These are phyloP conservation scores for Phytophthora citricola DNA, from an alignment of 352 stramenopile genomes.

Conservation along the genomic window DNA sequence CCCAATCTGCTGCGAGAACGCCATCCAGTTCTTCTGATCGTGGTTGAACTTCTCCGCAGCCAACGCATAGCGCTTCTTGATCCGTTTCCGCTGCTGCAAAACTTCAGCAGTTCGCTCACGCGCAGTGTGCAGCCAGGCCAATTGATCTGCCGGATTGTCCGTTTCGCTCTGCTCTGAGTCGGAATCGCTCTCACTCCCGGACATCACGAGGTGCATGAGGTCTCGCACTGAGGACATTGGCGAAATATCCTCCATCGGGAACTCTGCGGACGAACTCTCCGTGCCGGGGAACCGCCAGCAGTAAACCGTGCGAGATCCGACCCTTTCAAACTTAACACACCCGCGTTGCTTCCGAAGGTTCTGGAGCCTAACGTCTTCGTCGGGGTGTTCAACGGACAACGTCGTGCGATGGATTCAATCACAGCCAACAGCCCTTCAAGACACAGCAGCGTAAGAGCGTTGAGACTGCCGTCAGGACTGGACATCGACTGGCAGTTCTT, in stretches of 20 bases:
- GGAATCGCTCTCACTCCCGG: conserved; percentile 76
- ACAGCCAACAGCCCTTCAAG: conserved; percentile 93
- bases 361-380: conserved; percentile 33
- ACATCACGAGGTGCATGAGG: conserved; percentile 87
- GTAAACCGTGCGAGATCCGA: conserved; percentile 78
- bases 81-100: conserved; percentile 91
- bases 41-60: conserved; percentile 96
- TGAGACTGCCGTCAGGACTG: conserved; percentile 61
- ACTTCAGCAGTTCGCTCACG: conserved; percentile 88
- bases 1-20: conserved; percentile 88
- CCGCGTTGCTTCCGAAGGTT: conserved; percentile 33
- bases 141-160: conserved; percentile 55
- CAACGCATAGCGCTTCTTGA: conserved; percentile 91
- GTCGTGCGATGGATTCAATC: conserved; percentile 92
- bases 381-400: conserved; percentile 70
- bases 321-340: conserved; percentile 61
- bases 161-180: conserved; percentile 66
- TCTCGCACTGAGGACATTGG: conserved; percentile 84
- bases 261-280: conserved; percentile 41
- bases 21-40: conserved; percentile 92
- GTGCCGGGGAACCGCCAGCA: conserved; percentile 32
- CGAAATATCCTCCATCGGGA: conserved; percentile 82
- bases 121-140: conserved; percentile 85
- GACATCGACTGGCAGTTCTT: conserved; percentile 86
- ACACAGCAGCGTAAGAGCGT: conserved; percentile 76